Percentiles rank a stretch among this genome's conserved stretches.
Conservation (phyloP, 768 basidiomycete genomes). For the Neoboletus subvelutipes region DNA sequence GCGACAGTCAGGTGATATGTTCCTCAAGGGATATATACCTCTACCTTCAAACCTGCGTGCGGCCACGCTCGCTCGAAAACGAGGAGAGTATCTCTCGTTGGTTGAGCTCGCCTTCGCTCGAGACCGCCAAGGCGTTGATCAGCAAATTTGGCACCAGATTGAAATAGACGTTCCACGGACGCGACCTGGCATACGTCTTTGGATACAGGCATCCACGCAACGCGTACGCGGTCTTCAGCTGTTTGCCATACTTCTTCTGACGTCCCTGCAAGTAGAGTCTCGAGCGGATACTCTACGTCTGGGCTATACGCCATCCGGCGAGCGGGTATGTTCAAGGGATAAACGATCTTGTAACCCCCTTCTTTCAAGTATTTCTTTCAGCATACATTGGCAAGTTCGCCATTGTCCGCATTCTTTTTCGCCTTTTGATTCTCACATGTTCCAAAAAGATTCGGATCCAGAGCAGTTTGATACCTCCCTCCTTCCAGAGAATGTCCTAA, state of each 20-base stretch:
- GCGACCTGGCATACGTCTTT: constrained; percentile 83
- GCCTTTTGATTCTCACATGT: constrained; percentile 2
- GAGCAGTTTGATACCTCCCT: constrained; percentile 81
- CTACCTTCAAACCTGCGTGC: constrained; percentile 73
- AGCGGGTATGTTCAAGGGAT: constrained; percentile 99
- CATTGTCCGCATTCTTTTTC: not conserved
- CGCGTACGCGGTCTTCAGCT: constrained; percentile 52
- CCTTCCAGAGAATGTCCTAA: constrained; percentile 67
- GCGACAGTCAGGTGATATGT: constrained; percentile 5
- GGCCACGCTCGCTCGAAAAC: constrained; percentile 80
- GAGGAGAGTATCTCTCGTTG: constrained; percentile 87
- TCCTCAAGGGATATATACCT: constrained; percentile 85
- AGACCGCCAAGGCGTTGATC: constrained; percentile 83
- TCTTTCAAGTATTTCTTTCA: constrained; percentile 95
- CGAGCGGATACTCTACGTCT: constrained; percentile 95
- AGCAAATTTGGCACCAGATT: constrained; percentile 99
- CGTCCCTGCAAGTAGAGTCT: constrained; percentile 59
- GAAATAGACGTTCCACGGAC: constrained; percentile 98
- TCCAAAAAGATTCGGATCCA: constrained; percentile 76
- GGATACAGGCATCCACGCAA: constrained; percentile 90
- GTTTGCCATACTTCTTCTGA: constrained; percentile 12
- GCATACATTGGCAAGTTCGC: constrained; percentile 79
- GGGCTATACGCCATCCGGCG: constrained; percentile 98
- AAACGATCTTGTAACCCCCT: constrained; percentile 96
- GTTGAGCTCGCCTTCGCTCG: constrained; percentile 89